Percentiles rank a stretch among this genome's conserved stretches.
phyloP scores from a whole-genome alignment of 2,329 filamentous ascomycete genomes.

The Penicillium frequentans region DNA sequence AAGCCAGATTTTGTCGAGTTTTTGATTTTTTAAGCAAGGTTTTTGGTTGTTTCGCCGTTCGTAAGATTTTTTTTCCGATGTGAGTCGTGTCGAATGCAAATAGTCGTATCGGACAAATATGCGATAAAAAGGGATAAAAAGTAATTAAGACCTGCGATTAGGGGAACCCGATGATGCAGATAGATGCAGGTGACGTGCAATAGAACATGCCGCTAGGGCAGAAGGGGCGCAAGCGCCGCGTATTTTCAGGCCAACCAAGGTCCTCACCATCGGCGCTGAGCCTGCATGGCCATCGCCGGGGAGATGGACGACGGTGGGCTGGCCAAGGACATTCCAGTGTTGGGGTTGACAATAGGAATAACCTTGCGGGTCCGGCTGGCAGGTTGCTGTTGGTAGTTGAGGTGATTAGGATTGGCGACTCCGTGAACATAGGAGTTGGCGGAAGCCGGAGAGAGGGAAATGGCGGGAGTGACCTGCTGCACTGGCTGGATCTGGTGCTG shows the following conservation, averaged over 20 bases:
- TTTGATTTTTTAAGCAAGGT: constrained; percentile 16
- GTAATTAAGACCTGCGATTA: constrained; percentile 38
- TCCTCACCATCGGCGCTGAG: constrained; percentile 44
- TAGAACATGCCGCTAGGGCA: constrained; percentile 33
- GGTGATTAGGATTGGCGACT: constrained; percentile 62
- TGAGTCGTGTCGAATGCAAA: constrained; percentile 33
- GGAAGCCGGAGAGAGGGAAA: constrained; percentile 66
- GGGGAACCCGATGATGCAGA: constrained; percentile 39
- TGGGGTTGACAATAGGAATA: constrained; percentile 96
- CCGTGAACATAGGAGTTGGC: constrained; percentile 63
- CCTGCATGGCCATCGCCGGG: constrained; percentile 60
- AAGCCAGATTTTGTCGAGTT: constrained; percentile 27
- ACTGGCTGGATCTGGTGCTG: constrained; percentile 76
- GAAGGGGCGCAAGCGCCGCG: constrained; percentile 21
- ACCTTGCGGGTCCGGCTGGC: constrained; percentile 89
- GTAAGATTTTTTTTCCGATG: constrained; percentile 30
- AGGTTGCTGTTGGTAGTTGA: constrained; percentile 90
- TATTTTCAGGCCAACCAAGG: constrained; percentile 14
- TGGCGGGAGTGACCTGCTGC: constrained; percentile 70
- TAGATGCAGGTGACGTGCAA: constrained; percentile 30
- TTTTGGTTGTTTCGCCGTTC: constrained; percentile 21
- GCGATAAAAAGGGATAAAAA: constrained; percentile 22
- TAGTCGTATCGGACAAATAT: constrained; percentile 31
- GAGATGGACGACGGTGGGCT: constrained; percentile 78
- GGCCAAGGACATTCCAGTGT: constrained; percentile 81